These are phyloP conservation scores for Xylaria curta DNA, from an alignment of 495 filamentous ascomycete genomes.

Conservation along the genomic window DNA sequence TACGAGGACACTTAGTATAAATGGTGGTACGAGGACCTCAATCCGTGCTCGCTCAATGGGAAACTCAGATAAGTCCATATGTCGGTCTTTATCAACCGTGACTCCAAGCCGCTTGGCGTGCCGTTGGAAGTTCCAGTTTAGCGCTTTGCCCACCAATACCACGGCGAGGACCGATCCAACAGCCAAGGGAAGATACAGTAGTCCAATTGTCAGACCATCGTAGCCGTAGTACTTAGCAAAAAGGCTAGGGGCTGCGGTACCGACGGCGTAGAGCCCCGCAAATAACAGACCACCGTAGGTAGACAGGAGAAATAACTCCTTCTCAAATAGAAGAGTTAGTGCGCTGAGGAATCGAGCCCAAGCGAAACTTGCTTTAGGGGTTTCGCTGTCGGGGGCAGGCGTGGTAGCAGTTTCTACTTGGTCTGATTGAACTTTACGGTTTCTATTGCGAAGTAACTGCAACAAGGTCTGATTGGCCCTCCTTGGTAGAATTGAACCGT, in stretches of 20 bases:
- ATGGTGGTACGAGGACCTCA: conserved; percentile 57
- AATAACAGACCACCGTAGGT: conserved; percentile 63
- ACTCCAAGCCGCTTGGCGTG: conserved; percentile 50
- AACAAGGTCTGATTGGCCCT: conserved; percentile 45
- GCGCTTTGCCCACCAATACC: conserved; percentile 59
- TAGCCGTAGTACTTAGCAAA: conserved; percentile 61
- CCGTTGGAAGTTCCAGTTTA: conserved; percentile 61
- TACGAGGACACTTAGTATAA: conserved; percentile 48
- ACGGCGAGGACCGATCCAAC: conserved; percentile 64
- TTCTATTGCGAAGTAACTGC: conserved; percentile 42
- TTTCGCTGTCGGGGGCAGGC: conserved; percentile 23
- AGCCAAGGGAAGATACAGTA: conserved; percentile 60
- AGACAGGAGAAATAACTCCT: conserved; percentile 64
- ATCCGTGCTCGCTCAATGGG: conserved; percentile 69
- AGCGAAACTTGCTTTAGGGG: conserved; percentile 42
- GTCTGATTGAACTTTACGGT: conserved; percentile 40
- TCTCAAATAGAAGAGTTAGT: conserved; percentile 64
- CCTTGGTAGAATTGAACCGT: conserved; percentile 61
- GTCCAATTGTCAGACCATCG: conserved; percentile 63
- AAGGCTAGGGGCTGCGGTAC: conserved; percentile 47
- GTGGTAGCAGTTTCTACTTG: conserved; percentile 19
- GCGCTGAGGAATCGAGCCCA: conserved; percentile 65
- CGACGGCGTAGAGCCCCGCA: conserved; percentile 62
- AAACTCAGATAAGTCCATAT: conserved; percentile 62
- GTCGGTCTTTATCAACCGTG: conserved; percentile 52